These are phyloP conservation scores for Cladobotryum protrusum DNA, from an alignment of 2,329 filamentous ascomycete genomes.

Conservation along the genomic window DNA sequence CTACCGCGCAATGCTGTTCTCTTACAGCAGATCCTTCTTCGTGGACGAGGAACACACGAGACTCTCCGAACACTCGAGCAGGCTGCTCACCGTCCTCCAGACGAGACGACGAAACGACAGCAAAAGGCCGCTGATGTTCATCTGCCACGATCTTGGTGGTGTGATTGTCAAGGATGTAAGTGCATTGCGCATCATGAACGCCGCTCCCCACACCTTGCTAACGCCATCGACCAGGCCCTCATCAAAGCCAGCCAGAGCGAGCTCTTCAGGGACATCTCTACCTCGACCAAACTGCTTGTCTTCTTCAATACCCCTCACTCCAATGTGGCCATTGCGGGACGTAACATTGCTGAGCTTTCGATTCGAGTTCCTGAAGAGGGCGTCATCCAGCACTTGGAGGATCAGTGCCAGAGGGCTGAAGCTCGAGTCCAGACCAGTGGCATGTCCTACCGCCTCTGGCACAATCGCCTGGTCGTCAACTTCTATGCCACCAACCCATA, in stretches of 20 bases:
- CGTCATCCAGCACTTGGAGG: conserved; percentile 4
- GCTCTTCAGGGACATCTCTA: not conserved
- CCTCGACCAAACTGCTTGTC: conserved; percentile 2
- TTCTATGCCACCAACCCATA: conserved; percentile 5
- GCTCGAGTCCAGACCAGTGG: conserved; percentile 3
- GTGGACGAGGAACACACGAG: conserved; percentile 4
- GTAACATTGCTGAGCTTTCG: conserved; percentile 3
- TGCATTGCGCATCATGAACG: not conserved
- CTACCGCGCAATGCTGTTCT: conserved; percentile 11
- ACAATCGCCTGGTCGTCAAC: conserved; percentile 5
- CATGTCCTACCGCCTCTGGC: not conserved
- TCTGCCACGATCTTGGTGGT: conserved; percentile 10
- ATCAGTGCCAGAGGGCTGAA: conserved; percentile 2
- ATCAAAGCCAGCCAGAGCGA: conserved; percentile 1
- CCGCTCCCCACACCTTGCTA: not conserved
- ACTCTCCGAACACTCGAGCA: conserved; percentile 1
- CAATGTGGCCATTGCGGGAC: conserved; percentile 3
- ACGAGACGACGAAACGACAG: not conserved
- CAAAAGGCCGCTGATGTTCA: conserved; percentile 4
- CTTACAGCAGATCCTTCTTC: conserved; percentile 2
- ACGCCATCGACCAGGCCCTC: conserved; percentile 1
- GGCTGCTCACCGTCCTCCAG: conserved; percentile 6
- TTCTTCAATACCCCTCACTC: conserved; percentile 12
- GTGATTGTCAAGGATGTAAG: conserved; percentile 10
- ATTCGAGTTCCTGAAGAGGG: not conserved